Conservation (phyloP, 2,329 filamentous ascomycete species). For the Alternaria dauci region DNA sequence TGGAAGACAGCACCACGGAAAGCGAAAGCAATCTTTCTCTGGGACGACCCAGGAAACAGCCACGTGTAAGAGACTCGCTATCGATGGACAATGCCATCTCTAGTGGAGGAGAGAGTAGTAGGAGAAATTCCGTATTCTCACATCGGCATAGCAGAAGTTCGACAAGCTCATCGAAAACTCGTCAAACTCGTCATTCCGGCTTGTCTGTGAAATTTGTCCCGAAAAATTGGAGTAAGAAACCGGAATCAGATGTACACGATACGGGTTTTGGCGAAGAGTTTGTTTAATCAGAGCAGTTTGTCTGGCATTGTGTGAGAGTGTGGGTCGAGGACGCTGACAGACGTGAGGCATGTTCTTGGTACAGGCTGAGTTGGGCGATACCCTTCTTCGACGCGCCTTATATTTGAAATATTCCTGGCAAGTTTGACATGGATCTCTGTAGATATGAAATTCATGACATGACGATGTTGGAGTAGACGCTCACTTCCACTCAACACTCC, state of each 20-base stretch:
- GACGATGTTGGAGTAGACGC: background rate
- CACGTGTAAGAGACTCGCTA: background rate
- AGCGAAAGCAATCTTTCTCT: background rate
- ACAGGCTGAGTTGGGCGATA: too few species aligned
- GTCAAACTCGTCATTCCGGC: slow-evolving; percentile 29
- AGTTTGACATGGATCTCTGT: background rate
- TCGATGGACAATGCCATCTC: too few species aligned
- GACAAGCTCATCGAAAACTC: background rate
- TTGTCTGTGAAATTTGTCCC: slow-evolving; percentile 22
- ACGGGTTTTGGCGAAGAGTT: background rate
- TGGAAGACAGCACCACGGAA: background rate
- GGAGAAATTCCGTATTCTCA: background rate
- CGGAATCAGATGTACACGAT: background rate
- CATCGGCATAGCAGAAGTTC: background rate
- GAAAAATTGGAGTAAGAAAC: slow-evolving; percentile 22
- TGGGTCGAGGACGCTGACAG: background rate
- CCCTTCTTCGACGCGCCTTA: background rate
- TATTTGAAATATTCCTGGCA: rapidly evolving
- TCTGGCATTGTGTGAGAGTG: too few species aligned
- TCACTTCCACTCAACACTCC: slow-evolving; percentile 57
- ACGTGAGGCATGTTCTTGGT: too few species aligned
- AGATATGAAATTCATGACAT: background rate
- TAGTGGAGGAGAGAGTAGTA: background rate
- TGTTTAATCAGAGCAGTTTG: background rate
- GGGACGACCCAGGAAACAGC: background rate